A percentile compares a stretch with the other conserved stretches of the same genome.
These are phyloP conservation scores for Solanum hybrid DNA, from an alignment of 305 asterid genomes.

Conservation along the genomic window DNA sequence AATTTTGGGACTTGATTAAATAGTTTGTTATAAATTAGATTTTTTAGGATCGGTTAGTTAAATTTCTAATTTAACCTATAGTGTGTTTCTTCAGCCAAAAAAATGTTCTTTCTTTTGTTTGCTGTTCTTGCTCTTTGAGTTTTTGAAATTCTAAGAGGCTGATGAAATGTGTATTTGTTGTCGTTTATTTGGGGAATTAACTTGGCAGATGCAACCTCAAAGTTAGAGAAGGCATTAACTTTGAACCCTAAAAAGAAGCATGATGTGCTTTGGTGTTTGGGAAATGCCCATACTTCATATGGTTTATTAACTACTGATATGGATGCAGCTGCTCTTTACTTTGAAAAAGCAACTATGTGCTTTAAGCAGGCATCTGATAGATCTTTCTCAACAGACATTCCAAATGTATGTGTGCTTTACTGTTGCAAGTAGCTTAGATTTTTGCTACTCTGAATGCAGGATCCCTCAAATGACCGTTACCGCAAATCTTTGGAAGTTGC, in stretches of 20 bases:
- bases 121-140: no score
- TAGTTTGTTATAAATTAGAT: not conserved
- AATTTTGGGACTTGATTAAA: not conserved
- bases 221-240: constrained; percentile 73
- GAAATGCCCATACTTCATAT: constrained; percentile 77
- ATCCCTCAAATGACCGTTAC: no score
- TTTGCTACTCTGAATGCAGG: no score
- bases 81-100: no score
- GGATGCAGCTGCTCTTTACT: constrained; percentile 47
- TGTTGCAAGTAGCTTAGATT: no score
- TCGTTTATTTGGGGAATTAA: not conserved
- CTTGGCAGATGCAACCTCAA: constrained; percentile 58
- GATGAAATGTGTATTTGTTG: not conserved
- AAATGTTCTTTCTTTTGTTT: no score
- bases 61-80: not conserved
- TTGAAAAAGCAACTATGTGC: constrained; percentile 50
- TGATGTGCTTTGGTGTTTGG: constrained; percentile 86
- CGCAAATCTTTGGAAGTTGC: no score
- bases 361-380: constrained; percentile 20
- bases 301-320: constrained; percentile 74
- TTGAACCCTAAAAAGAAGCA: constrained; percentile 52
- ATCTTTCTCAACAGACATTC: not conserved
- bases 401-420: not conserved
- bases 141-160: no score
- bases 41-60: not conserved